Conservation (phyloP, 805 yeast genomes). For the Yarrowia yakushimensis region DNA sequence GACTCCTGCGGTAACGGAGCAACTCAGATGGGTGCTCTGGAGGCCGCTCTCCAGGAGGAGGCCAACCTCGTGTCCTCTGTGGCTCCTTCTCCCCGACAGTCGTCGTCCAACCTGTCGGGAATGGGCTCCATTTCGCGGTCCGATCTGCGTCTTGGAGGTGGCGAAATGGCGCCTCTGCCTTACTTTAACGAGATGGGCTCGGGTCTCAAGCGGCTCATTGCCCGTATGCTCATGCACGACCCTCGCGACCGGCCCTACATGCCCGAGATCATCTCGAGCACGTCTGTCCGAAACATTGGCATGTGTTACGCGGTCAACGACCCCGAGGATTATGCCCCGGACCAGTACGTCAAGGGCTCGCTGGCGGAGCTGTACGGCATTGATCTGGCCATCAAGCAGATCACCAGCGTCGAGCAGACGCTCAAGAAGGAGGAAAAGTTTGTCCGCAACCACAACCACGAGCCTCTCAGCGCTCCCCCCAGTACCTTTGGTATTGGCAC, state of each 20-base stretch:
- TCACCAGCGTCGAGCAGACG: conserved; percentile 4
- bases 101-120: not conserved
- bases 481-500: conserved; percentile 22
- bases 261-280: conserved; percentile 26
- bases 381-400: conserved; percentile 4
- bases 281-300: conserved; percentile 29
- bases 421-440: conserved; percentile 16
- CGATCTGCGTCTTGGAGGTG: conserved; percentile 16
- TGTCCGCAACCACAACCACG: conserved; percentile 22
- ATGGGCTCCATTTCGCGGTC: conserved; percentile 21
- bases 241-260: conserved; percentile 28
- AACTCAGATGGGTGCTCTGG: conserved; percentile 16
- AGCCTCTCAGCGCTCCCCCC: conserved; percentile 17
- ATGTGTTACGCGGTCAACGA: conserved; percentile 29
- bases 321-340: conserved; percentile 23
- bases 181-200: conserved; percentile 31
- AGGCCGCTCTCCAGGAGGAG: conserved; percentile 22
- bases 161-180: conserved; percentile 28
- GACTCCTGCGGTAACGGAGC: conserved; percentile 18
- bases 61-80: conserved; percentile 15
- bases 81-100: conserved; percentile 17
- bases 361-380: conserved; percentile 18
- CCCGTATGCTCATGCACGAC: conserved; percentile 31
- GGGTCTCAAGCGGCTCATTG: conserved; percentile 29
- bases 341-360: conserved; percentile 20